A percentile compares a stretch with the other conserved stretches of the same genome.
Conservation (phyloP, 2,329 filamentous ascomycete species). For the Colletotrichum limetticola region DNA sequence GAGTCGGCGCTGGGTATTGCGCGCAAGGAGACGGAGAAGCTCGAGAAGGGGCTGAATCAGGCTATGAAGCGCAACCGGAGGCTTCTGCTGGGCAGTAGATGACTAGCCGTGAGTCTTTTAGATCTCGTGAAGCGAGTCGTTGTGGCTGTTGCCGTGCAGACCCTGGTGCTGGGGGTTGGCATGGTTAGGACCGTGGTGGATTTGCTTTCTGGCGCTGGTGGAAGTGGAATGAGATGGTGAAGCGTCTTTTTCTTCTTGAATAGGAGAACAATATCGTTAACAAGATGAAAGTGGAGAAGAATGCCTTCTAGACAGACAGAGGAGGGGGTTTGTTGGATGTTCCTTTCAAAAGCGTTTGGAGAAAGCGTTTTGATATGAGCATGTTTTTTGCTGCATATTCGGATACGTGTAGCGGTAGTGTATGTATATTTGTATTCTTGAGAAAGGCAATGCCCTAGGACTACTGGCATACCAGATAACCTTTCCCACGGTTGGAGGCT, state of each 20-base stretch:
- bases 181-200: slow-evolving; percentile 36
- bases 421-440: not conserved
- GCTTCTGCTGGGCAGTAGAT: slow-evolving; percentile 51
- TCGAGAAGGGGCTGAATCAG: slow-evolving; percentile 70
- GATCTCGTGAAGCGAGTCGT: slow-evolving; percentile 30
- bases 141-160: slow-evolving; percentile 35
- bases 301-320: no score
- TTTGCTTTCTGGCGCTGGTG: slow-evolving; percentile 12
- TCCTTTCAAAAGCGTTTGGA: not conserved
- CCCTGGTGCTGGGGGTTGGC: slow-evolving; percentile 33
- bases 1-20: slow-evolving; percentile 65
- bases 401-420: not conserved
- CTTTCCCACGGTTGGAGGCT: not conserved
- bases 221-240: not conserved
- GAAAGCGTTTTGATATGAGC: not conserved
- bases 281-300: no score
- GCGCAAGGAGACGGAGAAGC: slow-evolving; percentile 68
- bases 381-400: not conserved
- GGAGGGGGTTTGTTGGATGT: not conserved
- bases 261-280: not conserved
- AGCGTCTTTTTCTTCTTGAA: not conserved
- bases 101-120: slow-evolving; percentile 33
- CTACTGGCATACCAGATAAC: not conserved
- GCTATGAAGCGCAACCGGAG: slow-evolving; percentile 70
- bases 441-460: not conserved